Conservation (phyloP, 176 grass and related monocot genomes). For the Oryza rufipogon region DNA sequence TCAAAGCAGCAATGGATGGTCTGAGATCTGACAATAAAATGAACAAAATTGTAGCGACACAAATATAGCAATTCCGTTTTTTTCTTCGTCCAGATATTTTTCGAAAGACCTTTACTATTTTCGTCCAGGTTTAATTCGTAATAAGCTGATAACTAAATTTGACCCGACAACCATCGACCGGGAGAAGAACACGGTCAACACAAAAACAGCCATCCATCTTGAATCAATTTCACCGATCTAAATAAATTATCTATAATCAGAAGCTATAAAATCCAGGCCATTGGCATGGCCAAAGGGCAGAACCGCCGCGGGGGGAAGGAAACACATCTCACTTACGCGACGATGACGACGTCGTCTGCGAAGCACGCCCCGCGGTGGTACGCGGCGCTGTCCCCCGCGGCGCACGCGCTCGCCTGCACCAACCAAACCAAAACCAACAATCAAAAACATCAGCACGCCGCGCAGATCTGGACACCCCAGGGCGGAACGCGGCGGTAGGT, state of each 20-base stretch:
- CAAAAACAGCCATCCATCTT: background rate
- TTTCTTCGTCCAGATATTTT: no score
- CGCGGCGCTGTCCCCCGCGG: conserved; percentile 62
- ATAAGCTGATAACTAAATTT: background rate
- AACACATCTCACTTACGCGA: conserved; percentile 63
- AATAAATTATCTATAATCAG: background rate
- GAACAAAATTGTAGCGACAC: no score
- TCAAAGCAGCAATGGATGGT: no score
- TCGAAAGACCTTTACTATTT: no score
- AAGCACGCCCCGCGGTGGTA: conserved; percentile 63
- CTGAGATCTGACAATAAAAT: no score
- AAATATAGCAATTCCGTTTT: no score
- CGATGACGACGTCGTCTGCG: conserved; percentile 92
- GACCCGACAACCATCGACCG: background rate
- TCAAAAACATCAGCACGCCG: background rate
- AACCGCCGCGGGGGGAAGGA: no score
- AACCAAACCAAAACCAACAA: background rate
- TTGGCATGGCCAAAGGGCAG: background rate
- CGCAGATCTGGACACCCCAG: conserved; percentile 19
- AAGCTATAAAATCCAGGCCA: background rate
- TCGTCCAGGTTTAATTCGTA: no score
- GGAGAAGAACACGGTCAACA: background rate
- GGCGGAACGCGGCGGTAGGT: no score
- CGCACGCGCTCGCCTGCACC: conserved; percentile 64
- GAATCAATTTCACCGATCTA: background rate